phyloP scores from a whole-genome alignment of 2,329 filamentous ascomycete genomes.

The Aureobasidium sp. region DNA sequence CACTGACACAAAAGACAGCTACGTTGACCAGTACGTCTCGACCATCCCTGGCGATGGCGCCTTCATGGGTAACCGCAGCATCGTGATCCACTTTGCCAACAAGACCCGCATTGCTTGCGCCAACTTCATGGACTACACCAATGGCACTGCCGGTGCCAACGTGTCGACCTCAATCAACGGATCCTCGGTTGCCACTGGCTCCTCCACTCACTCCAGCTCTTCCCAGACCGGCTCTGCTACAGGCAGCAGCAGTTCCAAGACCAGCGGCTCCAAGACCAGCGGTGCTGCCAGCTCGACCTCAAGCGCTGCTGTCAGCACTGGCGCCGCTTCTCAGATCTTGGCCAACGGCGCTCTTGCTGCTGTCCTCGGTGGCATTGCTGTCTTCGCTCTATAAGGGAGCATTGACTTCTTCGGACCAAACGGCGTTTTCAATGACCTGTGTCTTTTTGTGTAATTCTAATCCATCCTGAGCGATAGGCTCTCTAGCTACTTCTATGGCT shows the following conservation, averaged over 20 bases:
- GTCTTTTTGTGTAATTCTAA: not conserved
- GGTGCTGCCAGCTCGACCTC: conserved; percentile 12
- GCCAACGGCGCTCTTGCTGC: not conserved
- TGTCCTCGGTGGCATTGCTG: not conserved
- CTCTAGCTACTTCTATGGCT: not conserved
- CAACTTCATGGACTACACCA: conserved; percentile 9
- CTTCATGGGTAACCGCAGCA: conserved; percentile 48
- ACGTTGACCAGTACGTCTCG: conserved; percentile 45
- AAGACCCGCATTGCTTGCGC: conserved; percentile 50
- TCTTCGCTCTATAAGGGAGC: not conserved
- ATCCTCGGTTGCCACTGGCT: conserved; percentile 17
- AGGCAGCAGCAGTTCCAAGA: not conserved
- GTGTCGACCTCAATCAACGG: conserved; percentile 17
- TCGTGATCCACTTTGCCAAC: conserved; percentile 50
- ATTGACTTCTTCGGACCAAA: not conserved
- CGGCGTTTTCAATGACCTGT: not conserved
- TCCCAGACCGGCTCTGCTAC: conserved; percentile 2
- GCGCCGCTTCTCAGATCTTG: not conserved
- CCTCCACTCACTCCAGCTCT: conserved; percentile 7
- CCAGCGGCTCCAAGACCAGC: conserved; percentile 6
- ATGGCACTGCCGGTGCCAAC: conserved; percentile 20
- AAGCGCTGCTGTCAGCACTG: conserved; percentile 2
- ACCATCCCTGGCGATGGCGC: conserved; percentile 34
- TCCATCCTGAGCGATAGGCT: not conserved
- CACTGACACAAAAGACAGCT: conserved; percentile 26